Conservation (phyloP, 2,329 filamentous ascomycete species). For the Trichoderma hamatum region DNA sequence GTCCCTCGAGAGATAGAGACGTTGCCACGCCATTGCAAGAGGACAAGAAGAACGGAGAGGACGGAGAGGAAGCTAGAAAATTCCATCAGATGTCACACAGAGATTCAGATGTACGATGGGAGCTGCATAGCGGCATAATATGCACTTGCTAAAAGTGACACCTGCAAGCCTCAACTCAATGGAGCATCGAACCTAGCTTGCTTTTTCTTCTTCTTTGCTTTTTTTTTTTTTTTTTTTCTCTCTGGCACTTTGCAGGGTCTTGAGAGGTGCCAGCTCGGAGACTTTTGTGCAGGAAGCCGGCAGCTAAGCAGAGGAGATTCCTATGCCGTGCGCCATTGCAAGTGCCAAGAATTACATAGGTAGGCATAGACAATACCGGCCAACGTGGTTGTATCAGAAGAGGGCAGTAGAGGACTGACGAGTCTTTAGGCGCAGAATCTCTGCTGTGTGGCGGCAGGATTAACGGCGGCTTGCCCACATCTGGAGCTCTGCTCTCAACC, state of each 20-base stretch:
- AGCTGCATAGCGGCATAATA: not conserved
- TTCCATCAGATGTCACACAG: not conserved
- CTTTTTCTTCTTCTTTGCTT: too few species aligned
- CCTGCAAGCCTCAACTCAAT: slow-evolving; percentile 1
- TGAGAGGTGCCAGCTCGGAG: not conserved
- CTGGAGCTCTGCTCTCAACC: not conserved
- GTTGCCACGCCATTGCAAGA: not conserved
- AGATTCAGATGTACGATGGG: not conserved
- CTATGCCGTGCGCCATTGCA: not conserved
- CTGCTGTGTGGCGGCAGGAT: slow-evolving; percentile 6
- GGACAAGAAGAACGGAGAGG: not conserved
- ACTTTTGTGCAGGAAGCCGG: not conserved
- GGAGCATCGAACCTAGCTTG: not conserved
- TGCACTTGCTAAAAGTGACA: slow-evolving; percentile 1
- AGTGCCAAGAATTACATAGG: not conserved
- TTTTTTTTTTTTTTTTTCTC: not conserved
- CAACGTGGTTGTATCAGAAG: not conserved
- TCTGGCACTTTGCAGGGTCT: not conserved
- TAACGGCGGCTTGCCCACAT: not conserved
- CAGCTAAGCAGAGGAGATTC: not conserved
- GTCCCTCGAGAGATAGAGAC: slow-evolving; percentile 13
- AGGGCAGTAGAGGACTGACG: not conserved
- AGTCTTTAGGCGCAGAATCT: not conserved
- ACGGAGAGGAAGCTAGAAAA: not conserved
- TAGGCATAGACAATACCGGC: not conserved